Percentiles rank a stretch among this genome's conserved stretches.
phyloP scores from a whole-genome alignment of 2,329 filamentous ascomycete species.

The Parastagonospora nodorum region DNA sequence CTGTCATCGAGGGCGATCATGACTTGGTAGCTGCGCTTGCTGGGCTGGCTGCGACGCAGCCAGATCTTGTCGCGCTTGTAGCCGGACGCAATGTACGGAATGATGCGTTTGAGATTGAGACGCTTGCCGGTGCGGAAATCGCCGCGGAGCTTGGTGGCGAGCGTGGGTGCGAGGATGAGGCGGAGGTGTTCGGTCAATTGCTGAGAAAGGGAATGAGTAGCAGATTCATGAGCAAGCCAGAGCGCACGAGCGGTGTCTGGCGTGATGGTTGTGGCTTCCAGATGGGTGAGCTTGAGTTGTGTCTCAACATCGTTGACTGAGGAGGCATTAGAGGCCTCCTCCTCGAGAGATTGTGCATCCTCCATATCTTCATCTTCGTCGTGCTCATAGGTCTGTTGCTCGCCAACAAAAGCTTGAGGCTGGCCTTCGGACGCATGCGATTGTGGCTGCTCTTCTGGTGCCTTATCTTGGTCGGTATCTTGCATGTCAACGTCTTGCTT shows the following conservation, averaged over 20 bases:
- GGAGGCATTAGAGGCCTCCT: conserved; percentile 40
- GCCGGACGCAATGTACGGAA: conserved; percentile 96
- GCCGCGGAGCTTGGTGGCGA: conserved; percentile 93
- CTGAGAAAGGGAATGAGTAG: conserved; percentile 84
- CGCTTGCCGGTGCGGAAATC: conserved; percentile 97
- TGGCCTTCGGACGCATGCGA: conserved; percentile 38
- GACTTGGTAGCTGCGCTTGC: conserved; percentile 95
- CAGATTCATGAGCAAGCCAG: conserved; percentile 83
- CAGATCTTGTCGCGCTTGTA: conserved; percentile 99
- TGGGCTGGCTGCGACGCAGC: conserved; percentile 92
- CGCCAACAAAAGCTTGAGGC: conserved; percentile 53
- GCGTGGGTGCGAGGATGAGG: conserved; percentile 90
- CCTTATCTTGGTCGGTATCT: conserved; percentile 39
- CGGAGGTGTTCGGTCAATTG: conserved; percentile 92
- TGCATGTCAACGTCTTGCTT: conserved; percentile 50
- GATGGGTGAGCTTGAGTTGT: conserved; percentile 75
- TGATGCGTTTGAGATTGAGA: conserved; percentile 99
- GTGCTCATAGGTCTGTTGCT: conserved; percentile 43
- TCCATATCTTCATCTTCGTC: conserved; percentile 47
- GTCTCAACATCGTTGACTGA: conserved; percentile 55
- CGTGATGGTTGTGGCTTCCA: conserved; percentile 53
- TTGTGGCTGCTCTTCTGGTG: conserved; percentile 32
- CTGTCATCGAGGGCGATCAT: conserved; percentile 97
- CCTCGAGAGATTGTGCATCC: conserved; percentile 41
- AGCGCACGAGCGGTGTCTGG: conserved; percentile 69